phyloP scores from a whole-genome alignment of 2,329 filamentous ascomycete species.

The Gaeumannomyces tritici region DNA sequence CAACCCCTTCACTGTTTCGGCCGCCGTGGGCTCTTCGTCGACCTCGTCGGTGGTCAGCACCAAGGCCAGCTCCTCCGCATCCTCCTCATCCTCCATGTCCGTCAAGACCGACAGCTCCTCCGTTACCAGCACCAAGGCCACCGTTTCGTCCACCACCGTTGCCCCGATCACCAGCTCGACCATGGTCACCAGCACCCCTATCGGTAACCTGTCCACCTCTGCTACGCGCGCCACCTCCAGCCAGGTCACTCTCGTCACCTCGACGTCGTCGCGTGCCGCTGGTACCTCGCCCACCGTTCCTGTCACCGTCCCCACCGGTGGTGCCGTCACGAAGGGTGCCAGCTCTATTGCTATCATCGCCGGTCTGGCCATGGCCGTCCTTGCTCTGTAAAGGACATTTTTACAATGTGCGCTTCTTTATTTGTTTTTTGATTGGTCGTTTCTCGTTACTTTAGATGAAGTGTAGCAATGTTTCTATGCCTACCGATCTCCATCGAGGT shows the following conservation, averaged over 20 bases:
- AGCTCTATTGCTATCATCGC: conserved; percentile 27
- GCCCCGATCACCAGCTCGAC: conserved; percentile 8
- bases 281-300: conserved; percentile 8
- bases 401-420: neutral
- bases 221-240: conserved; percentile 16
- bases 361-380: conserved; percentile 27
- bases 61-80: conserved; percentile 11
- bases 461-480: too few species aligned
- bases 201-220: conserved; percentile 8
- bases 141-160: conserved; percentile 4
- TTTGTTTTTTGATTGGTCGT: conserved; percentile 2
- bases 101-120: conserved; percentile 15
- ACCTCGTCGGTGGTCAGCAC: conserved; percentile 11
- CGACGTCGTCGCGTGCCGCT: conserved; percentile 11
- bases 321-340: conserved; percentile 17
- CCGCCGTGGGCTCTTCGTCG: conserved; percentile 14
- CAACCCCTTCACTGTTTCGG: conserved; percentile 47
- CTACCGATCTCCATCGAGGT: too few species aligned
- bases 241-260: conserved; percentile 15
- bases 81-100: conserved; percentile 10
- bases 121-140: conserved; percentile 14
- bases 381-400: conserved; percentile 27
- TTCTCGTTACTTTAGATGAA: neutral
- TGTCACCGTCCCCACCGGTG: conserved; percentile 14
- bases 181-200: conserved; percentile 14